These are phyloP conservation scores for Rutstroemia sp. DNA, from an alignment of 2,329 filamentous ascomycete genomes.

Conservation along the genomic window DNA sequence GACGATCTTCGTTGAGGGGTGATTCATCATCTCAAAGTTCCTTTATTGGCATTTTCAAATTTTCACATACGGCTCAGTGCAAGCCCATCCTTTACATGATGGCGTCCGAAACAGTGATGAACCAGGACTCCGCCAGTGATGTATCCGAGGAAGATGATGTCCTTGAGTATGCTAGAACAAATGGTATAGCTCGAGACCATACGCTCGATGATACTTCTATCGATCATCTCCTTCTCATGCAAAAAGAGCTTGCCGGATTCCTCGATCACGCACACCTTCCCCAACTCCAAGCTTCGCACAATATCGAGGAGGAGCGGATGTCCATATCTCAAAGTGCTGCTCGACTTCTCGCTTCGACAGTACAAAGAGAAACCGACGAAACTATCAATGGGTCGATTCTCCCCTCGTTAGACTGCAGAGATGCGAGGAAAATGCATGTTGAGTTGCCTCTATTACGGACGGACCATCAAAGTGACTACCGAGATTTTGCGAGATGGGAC, in stretches of 20 bases:
- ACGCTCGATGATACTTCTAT: conserved; percentile 12
- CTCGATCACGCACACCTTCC: conserved; percentile 15
- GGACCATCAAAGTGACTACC: conserved; percentile 25
- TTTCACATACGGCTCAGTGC: background rate
- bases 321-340: conserved; percentile 19
- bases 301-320: conserved; percentile 21
- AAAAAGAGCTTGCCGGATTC: background rate
- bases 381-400: conserved; percentile 10
- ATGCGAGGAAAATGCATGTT: conserved; percentile 12
- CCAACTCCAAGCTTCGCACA: conserved; percentile 13
- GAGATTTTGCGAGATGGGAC: conserved; percentile 21
- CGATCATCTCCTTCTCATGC: conserved; percentile 14
- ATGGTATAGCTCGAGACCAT: conserved; percentile 23
- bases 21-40: background rate
- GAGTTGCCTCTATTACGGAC: conserved; percentile 26
- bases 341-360: conserved; percentile 18
- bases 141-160: conserved; percentile 15
- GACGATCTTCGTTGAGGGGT: background rate
- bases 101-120: background rate
- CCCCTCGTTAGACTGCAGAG: conserved; percentile 7
- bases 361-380: conserved; percentile 8
- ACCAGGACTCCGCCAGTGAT: background rate
- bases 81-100: no score
- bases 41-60: no score
- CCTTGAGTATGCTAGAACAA: conserved; percentile 26